Evolutionary conservation across 2,329 filamentous ascomycete genomes (phyloP), one percentile per base, ranked within the genome.

Genomic region (Beauveria bassiana): DNA sequence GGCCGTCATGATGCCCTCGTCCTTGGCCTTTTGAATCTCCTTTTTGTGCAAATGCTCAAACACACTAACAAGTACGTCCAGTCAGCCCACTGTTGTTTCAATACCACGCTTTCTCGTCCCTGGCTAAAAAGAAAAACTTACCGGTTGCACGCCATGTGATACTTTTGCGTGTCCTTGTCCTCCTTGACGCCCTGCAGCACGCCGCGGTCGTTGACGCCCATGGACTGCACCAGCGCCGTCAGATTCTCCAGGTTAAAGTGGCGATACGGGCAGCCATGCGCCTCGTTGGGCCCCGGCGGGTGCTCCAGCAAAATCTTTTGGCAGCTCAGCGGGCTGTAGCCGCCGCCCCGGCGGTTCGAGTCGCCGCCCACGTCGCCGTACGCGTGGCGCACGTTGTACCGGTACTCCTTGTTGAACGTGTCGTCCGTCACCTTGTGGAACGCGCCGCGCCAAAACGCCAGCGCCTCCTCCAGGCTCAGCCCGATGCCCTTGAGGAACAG

Each of bases 361-460:
- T 98, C 93, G 62, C 93, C 93, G 60, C 95, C 95, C 0, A 98
- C 95, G 69, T 98, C 93, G 66, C 95, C 95, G 73, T 98, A 99
- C 0, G 81, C 75, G 80, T 99, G 93, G n/a, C 93, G 89, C 62
- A 98, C 85, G 72, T 99, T 98, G 81, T 99, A 99, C 50, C 90
- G 85, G 77, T 99, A 98, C 72, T 97, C 92, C 71, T 97, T 98
- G 76, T 96, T 96, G 82, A 98, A 99, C 42, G 88, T 88, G 69
- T 98, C 93, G 70, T 98, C 95, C 0, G 90, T 93, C 65, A 96
- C 86, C 66, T 91, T 89, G 72, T 86, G 86, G 82, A 99, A 98
- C 31, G 83, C 81, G 64, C 86, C 83, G 12, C 95, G 87, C 95
- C 95, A 99, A 79, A 99, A 99, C 14, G 91, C 68, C 26, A 99